Evolutionary conservation across 2,329 filamentous ascomycete genomes (phyloP), one percentile per base, ranked within the genome.

Genomic region (Colletotrichum costaricense): DNA sequence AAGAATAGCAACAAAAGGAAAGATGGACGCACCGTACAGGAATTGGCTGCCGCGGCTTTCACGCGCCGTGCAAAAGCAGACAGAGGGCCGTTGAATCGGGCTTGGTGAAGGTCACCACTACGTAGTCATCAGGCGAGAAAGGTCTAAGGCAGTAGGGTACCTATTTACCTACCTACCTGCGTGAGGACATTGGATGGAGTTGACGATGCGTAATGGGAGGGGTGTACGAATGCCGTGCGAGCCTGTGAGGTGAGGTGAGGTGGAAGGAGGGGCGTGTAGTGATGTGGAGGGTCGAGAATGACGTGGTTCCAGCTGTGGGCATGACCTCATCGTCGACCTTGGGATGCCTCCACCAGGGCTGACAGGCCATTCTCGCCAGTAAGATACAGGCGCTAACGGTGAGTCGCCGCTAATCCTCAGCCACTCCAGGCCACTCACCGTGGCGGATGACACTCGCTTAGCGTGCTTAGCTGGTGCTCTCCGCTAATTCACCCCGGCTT

Each of bases 181-280:
- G 28, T 30, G 28, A 30, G 28, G 28, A 8, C 28, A 30, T 30
- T 30, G 28, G 28, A 30, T 30, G 7, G 8, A 35, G 54, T 59
- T 69, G 66, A 46, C 59, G 66, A 73, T 70, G 66, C 70, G 70
- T 71, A 73, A 73, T 66, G 70, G 42, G 42, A 19, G 42, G 42
- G 38, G 38, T 6, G 38, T 42, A 26, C 26, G 26, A 26, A 5
- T 26, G 26, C 26, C 26, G 26, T 26, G 26, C 26, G 38, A 42
- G 38, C 38, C 38, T 49, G 42, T 49, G 42, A 22, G 42, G 42
- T 49, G 42, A 46, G 26, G 26, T 49, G 42, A 49, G 42, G 16
- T 46, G 19, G 42, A 49, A 22, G 42, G 42, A 42, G 42, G 42
- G 42, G 42, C 42, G 42, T 49, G 19, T 22, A 8, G 42, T 42